A percentile compares a stretch with the other conserved stretches of the same genome.
Conservation (phyloP, 176 grass and related monocot species). For the Cenchrus americanus region DNA sequence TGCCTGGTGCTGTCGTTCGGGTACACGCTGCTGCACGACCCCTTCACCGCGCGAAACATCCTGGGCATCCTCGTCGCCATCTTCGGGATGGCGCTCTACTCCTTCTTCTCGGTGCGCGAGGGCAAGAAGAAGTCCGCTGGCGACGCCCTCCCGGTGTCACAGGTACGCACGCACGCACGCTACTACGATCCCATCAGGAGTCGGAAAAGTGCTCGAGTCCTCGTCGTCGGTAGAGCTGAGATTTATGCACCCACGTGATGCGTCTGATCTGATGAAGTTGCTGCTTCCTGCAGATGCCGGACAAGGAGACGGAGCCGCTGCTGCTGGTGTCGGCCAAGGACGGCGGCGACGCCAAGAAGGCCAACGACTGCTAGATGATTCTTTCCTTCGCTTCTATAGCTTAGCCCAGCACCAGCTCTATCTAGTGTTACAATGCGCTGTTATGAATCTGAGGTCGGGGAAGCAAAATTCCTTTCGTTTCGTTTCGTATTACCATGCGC, state of each 20-base stretch:
- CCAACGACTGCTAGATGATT: conserved; percentile 41
- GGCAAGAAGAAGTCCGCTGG: conserved; percentile 68
- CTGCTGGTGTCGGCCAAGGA: conserved; percentile 66
- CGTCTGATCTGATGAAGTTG: neutral
- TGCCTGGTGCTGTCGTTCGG: conserved; percentile 89
- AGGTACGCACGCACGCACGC: conserved; percentile 38
- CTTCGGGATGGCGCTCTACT: conserved; percentile 88
- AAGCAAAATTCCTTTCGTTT: conserved; percentile 4
- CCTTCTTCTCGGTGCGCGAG: conserved; percentile 78
- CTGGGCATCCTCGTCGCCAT: conserved; percentile 87
- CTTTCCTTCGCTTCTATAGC: conserved; percentile 9
- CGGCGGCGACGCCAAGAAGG: conserved; percentile 59
- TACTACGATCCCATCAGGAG: neutral
- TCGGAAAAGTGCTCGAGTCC: neutral
- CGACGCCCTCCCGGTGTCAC: conserved; percentile 67
- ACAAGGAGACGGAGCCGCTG: conserved; percentile 72
- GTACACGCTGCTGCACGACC: conserved; percentile 82
- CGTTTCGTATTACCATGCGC: no score
- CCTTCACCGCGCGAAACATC: conserved; percentile 80
- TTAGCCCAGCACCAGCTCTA: neutral
- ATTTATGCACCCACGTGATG: neutral
- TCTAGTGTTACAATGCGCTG: conserved; percentile 1
- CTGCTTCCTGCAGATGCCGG: conserved; percentile 53
- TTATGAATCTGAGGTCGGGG: neutral
- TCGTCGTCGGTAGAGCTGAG: neutral